Percentiles rank a stretch among this genome's conserved stretches.
Conservation (phyloP, 768 basidiomycete species). For the Suillus bovinus region DNA sequence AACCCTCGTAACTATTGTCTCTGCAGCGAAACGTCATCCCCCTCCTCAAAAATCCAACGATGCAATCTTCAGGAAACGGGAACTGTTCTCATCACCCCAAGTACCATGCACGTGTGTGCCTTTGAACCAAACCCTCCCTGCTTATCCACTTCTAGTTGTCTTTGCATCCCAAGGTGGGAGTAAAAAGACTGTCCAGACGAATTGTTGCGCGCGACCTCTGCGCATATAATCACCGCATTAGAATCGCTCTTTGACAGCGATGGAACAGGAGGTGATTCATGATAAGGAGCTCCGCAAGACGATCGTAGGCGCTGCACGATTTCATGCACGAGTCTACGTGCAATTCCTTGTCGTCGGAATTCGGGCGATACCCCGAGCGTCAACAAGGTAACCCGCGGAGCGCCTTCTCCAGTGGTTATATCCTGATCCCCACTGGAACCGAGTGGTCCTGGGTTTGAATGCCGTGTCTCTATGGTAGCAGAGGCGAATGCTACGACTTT, state of each 20-base stretch:
- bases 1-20: background rate
- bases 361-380: slow-evolving; percentile 30
- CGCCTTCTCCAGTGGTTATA: slow-evolving; percentile 13
- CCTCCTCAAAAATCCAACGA: background rate
- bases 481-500: slow-evolving; percentile 31
- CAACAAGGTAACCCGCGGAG: slow-evolving; percentile 25
- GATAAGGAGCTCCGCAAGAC: background rate
- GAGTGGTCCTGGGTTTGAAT: slow-evolving; percentile 4
- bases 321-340: slow-evolving; percentile 28
- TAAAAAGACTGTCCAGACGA: slow-evolving; percentile 28
- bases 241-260: slow-evolving; percentile 1
- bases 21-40: background rate
- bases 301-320: slow-evolving; percentile 28
- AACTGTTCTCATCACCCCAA: slow-evolving; percentile 21
- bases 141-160: slow-evolving; percentile 16
- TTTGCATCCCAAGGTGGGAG: slow-evolving; percentile 30
- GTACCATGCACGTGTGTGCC: slow-evolving; percentile 25
- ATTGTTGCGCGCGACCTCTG: slow-evolving; percentile 29
- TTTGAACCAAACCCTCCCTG: slow-evolving; percentile 18
- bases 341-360: slow-evolving; percentile 30
- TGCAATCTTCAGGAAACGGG: background rate
- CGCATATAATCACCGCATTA: slow-evolving; percentile 25
- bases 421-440: slow-evolving; percentile 5
- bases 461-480: slow-evolving; percentile 18
- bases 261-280: background rate